These are phyloP conservation scores for Wallacemonas collosoma DNA, from an alignment of 208 protist species.

Conservation along the genomic window DNA sequence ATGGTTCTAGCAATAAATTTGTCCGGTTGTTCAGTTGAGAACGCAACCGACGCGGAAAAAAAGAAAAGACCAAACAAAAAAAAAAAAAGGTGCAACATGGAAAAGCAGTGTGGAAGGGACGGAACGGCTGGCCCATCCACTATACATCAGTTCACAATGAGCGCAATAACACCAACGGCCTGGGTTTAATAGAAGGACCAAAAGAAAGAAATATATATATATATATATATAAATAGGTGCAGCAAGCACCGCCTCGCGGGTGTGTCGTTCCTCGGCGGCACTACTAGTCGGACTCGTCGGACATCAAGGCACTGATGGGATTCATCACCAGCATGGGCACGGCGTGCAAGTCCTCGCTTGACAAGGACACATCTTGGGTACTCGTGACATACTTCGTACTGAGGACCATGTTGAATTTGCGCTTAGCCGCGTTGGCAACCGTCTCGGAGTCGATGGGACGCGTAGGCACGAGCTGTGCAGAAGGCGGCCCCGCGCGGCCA, in stretches of 20 bases:
- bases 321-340: constrained; percentile 3
- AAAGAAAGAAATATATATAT: too few species aligned
- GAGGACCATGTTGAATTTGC: constrained; percentile 13
- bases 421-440: neutral
- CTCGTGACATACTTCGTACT: constrained; percentile 13
- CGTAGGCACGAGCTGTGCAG: neutral
- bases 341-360: constrained; percentile 1
- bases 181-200: too few species aligned
- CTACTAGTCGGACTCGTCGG: neutral
- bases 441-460: neutral
- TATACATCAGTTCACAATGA: too few species aligned
- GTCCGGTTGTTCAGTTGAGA: too few species aligned
- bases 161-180: too few species aligned
- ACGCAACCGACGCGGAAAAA: neutral
- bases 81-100: too few species aligned
- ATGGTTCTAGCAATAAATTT: too few species aligned
- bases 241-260: neutral
- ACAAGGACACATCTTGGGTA: constrained; percentile 9
- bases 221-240: neutral
- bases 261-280: neutral
- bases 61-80: neutral
- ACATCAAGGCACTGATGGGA: constrained; percentile 2
- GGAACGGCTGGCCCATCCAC: too few species aligned
- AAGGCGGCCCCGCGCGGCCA: neutral
- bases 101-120: too few species aligned